Evolutionary conservation across 768 basidiomycete genomes (phyloP).

Genomic region (Mycena galericulata): DNA sequence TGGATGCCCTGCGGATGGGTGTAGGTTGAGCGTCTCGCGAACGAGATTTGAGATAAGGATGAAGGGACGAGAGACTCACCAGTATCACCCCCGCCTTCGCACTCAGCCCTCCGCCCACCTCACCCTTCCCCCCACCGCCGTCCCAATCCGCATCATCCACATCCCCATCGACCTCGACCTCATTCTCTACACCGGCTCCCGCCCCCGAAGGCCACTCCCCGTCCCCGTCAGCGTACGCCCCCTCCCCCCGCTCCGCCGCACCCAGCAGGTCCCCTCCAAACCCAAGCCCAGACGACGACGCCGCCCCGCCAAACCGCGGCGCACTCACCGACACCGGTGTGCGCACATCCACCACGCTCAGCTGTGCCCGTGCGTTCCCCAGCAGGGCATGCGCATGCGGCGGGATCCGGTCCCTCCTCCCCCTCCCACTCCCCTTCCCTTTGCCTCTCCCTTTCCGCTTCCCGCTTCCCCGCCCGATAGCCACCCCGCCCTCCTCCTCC

Average conservation of each 20-base stretch:
- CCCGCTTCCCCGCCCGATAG: too few species aligned
- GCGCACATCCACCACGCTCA: slow-evolving; percentile 59
- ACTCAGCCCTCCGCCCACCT: slow-evolving; percentile 61
- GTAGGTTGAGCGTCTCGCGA: neutral
- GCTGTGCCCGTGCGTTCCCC: slow-evolving; percentile 59
- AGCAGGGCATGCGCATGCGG: slow-evolving; percentile 41
- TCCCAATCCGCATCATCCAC: slow-evolving; percentile 39
- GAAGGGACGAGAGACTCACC: slow-evolving; percentile 55
- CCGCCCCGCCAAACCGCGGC: neutral
- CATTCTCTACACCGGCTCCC: too few species aligned
- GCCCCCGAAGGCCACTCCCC: slow-evolving; percentile 28
- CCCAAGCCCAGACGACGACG: slow-evolving; percentile 13
- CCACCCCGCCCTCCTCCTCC: neutral
- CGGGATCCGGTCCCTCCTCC: slow-evolving; percentile 9
- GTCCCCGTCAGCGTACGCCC: slow-evolving; percentile 40
- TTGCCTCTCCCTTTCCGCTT: neutral
- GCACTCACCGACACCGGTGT: slow-evolving; percentile 30
- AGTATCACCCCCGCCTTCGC: slow-evolving; percentile 91
- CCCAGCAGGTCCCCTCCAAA: slow-evolving; percentile 42
- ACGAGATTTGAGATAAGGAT: neutral
- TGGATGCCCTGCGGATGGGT: slow-evolving; percentile 84
- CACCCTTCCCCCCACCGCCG: slow-evolving; percentile 23
- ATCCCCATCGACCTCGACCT: too few species aligned
- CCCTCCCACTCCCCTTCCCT: neutral
- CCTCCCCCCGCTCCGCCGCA: slow-evolving; percentile 36